phyloP scores from a whole-genome alignment of 2,329 filamentous ascomycete species.

The Daldinia sp. region DNA sequence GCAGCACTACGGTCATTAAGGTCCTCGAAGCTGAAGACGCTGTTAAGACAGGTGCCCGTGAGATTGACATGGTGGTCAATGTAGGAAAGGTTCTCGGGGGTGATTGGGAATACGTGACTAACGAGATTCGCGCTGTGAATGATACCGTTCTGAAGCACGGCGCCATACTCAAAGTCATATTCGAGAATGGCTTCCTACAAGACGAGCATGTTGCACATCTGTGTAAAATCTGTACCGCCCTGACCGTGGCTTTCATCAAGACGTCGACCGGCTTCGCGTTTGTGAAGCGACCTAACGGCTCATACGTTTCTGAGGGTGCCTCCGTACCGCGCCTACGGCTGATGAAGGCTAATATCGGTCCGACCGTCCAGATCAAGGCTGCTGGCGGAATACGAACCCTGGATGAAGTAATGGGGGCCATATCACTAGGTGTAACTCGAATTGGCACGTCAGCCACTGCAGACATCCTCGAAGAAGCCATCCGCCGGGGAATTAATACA shows the following conservation, averaged over 20 bases:
- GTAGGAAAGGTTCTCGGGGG: slow-evolving; percentile 68
- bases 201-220: slow-evolving; percentile 63
- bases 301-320: slow-evolving; percentile 66
- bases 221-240: slow-evolving; percentile 65
- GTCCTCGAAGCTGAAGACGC: slow-evolving; percentile 65
- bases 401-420: slow-evolving; percentile 67
- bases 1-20: slow-evolving; percentile 66
- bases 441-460: slow-evolving; percentile 68
- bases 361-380: slow-evolving; percentile 67
- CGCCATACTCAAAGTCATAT: slow-evolving; percentile 69
- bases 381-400: slow-evolving; percentile 68
- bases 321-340: slow-evolving; percentile 64
- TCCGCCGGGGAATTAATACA: slow-evolving; percentile 51
- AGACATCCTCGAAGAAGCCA: slow-evolving; percentile 67
- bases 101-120: slow-evolving; percentile 67
- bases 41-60: slow-evolving; percentile 60
- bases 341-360: slow-evolving; percentile 62
- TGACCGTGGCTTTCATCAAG: slow-evolving; percentile 69
- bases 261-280: slow-evolving; percentile 72
- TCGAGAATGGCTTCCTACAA: slow-evolving; percentile 69
- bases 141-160: slow-evolving; percentile 58
- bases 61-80: slow-evolving; percentile 73
- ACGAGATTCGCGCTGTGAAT: slow-evolving; percentile 66
- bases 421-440: slow-evolving; percentile 65
- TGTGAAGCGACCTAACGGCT: slow-evolving; percentile 64